Evolutionary conservation across 768 basidiomycete genomes (phyloP).

Genomic region (Austroboletus festivus): DNA sequence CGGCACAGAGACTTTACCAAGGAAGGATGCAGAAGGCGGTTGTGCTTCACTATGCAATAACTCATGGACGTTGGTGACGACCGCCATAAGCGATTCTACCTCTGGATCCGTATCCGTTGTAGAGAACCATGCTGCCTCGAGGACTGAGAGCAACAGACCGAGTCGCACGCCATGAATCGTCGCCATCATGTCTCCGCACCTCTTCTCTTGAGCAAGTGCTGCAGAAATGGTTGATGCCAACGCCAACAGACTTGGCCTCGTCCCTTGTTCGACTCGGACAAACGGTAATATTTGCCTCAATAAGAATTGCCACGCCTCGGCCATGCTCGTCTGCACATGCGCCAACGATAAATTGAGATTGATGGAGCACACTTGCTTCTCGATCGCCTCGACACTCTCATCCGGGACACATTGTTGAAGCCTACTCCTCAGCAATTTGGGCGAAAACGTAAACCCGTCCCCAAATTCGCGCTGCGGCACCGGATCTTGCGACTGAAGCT

Average conservation of each 20-base stretch:
- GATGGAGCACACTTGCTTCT: constrained; percentile 64
- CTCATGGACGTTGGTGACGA: constrained; percentile 58
- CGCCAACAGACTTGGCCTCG: constrained; percentile 53
- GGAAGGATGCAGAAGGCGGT: constrained; percentile 68
- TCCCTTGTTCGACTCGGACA: constrained; percentile 55
- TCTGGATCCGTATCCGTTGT: constrained; percentile 52
- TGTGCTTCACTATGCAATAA: constrained; percentile 75
- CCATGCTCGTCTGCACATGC: constrained; percentile 71
- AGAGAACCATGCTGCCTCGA: constrained; percentile 81
- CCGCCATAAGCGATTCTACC: constrained; percentile 54
- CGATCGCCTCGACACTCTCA: constrained; percentile 43
- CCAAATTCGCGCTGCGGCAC: constrained; percentile 73
- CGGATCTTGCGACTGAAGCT: constrained; percentile 61
- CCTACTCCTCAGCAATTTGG: constrained; percentile 54
- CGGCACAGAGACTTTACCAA: constrained; percentile 56
- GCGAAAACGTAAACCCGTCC: constrained; percentile 73
- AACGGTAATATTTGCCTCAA: constrained; percentile 63
- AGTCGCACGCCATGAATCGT: constrained; percentile 75
- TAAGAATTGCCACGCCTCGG: constrained; percentile 76
- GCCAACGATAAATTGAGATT: constrained; percentile 87
- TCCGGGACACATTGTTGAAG: constrained; percentile 40
- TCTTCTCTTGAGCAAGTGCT: constrained; percentile 62
- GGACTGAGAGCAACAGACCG: constrained; percentile 65
- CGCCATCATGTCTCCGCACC: constrained; percentile 82
- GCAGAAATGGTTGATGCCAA: constrained; percentile 64